Evolutionary conservation across 2,329 filamentous ascomycete species (phyloP), one percentile per base, ranked within the genome.

Genomic region (Fusarium siculi): DNA sequence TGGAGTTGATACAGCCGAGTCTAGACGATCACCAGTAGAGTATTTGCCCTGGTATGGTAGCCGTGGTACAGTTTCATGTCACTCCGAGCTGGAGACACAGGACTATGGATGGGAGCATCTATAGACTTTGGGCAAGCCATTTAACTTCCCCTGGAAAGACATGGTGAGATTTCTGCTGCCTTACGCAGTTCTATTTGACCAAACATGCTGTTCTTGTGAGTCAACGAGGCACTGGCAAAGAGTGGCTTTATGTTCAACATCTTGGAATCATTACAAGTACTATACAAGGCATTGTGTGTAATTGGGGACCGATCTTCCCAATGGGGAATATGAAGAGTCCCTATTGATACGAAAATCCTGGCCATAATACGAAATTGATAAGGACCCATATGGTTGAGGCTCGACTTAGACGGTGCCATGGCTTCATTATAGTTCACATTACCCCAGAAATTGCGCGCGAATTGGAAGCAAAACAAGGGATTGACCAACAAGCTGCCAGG

Each of bases 241-340:
- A 23, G n/a, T 14, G 11, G 12, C 30, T 25, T 19, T 16, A 10
- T 52, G 9, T 25, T 15, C 4, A 15, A 2, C 30, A 52, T 36
- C 6, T 9, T 28, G 25, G 15, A 16, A 54, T n/a, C 5, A 14
- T 7, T 54, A 2, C 10, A 28, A n/a, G 25, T 4, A n/a, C 8
- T 28, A 30, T 18, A 18, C 2, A 7, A 21, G 9, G 14, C 10
- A 28, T 7, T 21, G 4, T 1, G 2, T 12, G 12, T 18, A 5
- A 25, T n/a, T n/a, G 18, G 12, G 9, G 4, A 16, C 12, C n/a
- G 9, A 37, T 25, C 2, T 25, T 37, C 5, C 19, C 7, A 1
- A 25, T 3, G 23, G 12, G 2, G 5, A 16, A 28, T 16, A 9
- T 21, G 23, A 18, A 2, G 10, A 39, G 25, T 37, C 23, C 34